phyloP scores from a whole-genome alignment of 257 asterid species.

The Solanum peruvianum region DNA sequence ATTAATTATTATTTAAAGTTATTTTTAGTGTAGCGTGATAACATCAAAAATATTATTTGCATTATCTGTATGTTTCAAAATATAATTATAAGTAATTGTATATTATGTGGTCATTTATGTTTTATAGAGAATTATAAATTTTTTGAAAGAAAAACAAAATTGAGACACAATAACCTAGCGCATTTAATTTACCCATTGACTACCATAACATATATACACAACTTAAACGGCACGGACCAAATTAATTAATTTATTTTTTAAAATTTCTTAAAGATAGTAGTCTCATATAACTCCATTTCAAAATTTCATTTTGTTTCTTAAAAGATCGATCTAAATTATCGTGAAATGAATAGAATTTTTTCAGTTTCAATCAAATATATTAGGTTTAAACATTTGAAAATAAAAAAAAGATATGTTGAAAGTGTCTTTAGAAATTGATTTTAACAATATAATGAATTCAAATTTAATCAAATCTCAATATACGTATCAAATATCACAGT shows the following conservation, averaged over 20 bases:
- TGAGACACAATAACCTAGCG: background rate
- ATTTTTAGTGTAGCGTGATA: background rate
- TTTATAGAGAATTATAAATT: background rate
- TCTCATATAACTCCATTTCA: background rate
- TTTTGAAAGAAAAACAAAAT: background rate
- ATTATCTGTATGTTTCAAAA: background rate
- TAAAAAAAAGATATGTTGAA: background rate
- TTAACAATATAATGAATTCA: too few species aligned
- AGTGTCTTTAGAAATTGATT: too few species aligned
- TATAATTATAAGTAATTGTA: background rate
- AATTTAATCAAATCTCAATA: too few species aligned
- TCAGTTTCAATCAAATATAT: too few species aligned
- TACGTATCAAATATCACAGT: fast-evolving
- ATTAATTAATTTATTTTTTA: background rate
- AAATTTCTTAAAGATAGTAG: background rate
- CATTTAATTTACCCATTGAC: background rate
- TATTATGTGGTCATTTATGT: background rate
- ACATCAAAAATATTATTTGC: background rate
- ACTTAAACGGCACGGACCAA: slow-evolving; percentile 25
- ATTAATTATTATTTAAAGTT: too few species aligned
- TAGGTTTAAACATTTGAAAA: background rate
- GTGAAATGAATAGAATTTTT: background rate
- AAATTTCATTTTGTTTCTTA: background rate
- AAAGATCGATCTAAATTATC: background rate
- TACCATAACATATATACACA: background rate